A percentile compares a stretch with the other conserved stretches of the same genome.
Evolutionary conservation across 129 eudicot genomes (phyloP).

Genomic region (Kitagawia praeruptora): DNA sequence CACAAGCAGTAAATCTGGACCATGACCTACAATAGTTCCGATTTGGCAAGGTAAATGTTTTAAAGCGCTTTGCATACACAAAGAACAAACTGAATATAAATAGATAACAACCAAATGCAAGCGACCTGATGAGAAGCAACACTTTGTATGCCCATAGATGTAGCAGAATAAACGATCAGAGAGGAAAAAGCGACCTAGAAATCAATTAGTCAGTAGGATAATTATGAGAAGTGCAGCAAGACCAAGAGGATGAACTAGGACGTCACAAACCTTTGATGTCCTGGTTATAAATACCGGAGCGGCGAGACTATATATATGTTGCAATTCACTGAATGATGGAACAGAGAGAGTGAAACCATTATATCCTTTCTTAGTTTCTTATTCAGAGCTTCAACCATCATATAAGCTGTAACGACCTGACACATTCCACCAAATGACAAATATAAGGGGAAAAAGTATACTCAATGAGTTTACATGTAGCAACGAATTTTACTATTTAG

Average conservation of each 20-base stretch:
- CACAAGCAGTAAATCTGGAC: slow-evolving; percentile 68
- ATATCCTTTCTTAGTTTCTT: slow-evolving; percentile 47
- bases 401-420: slow-evolving; percentile 80
- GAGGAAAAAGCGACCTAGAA: slow-evolving; percentile 78
- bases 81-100: no score
- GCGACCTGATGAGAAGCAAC: slow-evolving; percentile 89
- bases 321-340: slow-evolving; percentile 67
- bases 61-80: no score
- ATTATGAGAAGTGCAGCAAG: no score
- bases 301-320: slow-evolving; percentile 61
- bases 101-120: no score
- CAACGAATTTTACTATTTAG: no score
- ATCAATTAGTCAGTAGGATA: background rate
- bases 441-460: no score
- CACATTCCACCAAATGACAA: no score
- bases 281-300: slow-evolving; percentile 85
- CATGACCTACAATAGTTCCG: slow-evolving; percentile 54
- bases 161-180: slow-evolving; percentile 73
- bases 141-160: slow-evolving; percentile 76
- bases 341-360: slow-evolving; percentile 59
- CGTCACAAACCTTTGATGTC: slow-evolving; percentile 63
- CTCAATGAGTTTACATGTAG: no score
- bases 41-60: background rate
- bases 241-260: no score
- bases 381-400: slow-evolving; percentile 80